Evolutionary conservation across 352 stramenopile genomes (phyloP).

Genomic region (Aphanomyces euteiches): DNA sequence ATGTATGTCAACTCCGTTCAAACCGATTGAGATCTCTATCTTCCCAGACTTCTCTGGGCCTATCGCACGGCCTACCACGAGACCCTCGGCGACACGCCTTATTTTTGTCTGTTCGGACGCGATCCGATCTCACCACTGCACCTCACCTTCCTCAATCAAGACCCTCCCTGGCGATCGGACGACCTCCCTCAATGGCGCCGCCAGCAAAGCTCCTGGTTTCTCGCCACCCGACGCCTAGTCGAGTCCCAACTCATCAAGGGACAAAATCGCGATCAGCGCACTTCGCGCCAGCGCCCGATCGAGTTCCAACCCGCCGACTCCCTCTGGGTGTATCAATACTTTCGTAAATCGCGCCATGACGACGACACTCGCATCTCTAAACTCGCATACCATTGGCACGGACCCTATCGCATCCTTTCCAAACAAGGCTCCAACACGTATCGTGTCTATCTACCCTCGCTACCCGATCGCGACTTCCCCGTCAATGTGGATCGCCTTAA

Average conservation of each 20-base stretch:
- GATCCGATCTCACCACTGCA: neutral
- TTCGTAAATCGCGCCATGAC: neutral
- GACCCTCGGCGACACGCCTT: neutral
- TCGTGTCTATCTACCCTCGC: neutral
- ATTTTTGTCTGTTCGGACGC: neutral
- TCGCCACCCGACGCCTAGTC: neutral
- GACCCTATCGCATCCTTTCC: neutral
- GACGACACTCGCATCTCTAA: neutral
- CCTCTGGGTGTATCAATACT: neutral
- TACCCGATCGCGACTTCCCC: neutral
- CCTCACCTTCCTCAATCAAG: neutral
- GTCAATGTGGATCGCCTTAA: neutral
- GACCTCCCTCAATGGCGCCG: neutral
- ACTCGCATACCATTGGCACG: neutral
- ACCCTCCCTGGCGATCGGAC: neutral
- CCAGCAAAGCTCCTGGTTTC: neutral
- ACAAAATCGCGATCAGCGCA: neutral
- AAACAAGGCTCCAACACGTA: neutral
- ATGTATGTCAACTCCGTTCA: neutral
- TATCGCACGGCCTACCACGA: neutral
- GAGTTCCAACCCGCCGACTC: neutral
- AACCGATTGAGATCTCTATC: neutral
- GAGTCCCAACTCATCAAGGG: neutral
- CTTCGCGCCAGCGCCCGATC: neutral
- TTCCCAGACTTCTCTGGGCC: neutral